Base-by-base conservation (phyloP, 208 protist species). In the Wallacemonas sp. region DNA sequence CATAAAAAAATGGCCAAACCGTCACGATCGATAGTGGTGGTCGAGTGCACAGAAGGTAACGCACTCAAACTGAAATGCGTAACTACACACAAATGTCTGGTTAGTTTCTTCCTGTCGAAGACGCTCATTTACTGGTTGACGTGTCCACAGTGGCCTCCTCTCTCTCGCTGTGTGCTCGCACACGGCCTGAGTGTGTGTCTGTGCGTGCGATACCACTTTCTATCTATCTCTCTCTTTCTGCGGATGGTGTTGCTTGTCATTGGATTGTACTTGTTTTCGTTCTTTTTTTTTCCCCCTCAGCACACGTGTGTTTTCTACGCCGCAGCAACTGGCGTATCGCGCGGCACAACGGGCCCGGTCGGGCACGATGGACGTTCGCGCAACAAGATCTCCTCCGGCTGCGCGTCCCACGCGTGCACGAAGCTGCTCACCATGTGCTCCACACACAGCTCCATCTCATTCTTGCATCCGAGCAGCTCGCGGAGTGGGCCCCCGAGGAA, bases 391-490 rank as follows among this genome's bases (percentile, higher is more conserved):
- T 32, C 57, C 18, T 49, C 57, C 4, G 57, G 26, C 33, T 49
- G 57, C 5, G 42, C 57, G 29, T 64, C 45, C 57, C 57, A 64
- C 14, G 45, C 20, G 3, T 62, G 31, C 16, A 70, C 49, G 25
- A 76, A 55, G 26, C 11, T 12, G 11, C 50, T 16, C 18, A 81
- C 29, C 38, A 57, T 41, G 20, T 61, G 32, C 38, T 80, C 32
- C 23, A 90, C 64, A 18, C 83, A 71, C n/a, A 18, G 31, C 65
- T 93, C 80, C 79, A 83, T 78, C 29, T 63, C 66, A 67, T 82
- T 86, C 48, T 68, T 57, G 4, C 29, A 25, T 26, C 70, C 57
- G 20, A 16, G 4, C 57, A 54, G 52, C 65, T 81, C 76, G 1
- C 36, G 18, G 23, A 73, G 68, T 16, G 83, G 81, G 41, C 48